Evolutionary conservation across 768 basidiomycete species (phyloP).

Genomic region (Tricholomella constricta): DNA sequence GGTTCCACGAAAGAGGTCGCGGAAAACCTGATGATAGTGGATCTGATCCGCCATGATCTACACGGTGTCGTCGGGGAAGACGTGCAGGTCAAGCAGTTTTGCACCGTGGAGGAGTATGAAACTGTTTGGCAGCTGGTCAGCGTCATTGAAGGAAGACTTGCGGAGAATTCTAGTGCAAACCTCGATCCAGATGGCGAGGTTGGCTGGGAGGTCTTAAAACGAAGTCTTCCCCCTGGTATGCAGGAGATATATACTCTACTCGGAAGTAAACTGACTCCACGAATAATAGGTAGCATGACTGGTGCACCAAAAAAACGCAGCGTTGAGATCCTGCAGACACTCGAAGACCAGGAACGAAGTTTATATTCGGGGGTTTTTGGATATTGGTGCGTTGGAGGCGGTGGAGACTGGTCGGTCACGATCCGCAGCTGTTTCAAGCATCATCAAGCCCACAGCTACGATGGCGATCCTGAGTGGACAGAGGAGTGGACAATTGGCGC

Average conservation of each 20-base stretch:
- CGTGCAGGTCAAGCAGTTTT: constrained; percentile 84
- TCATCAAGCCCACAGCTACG: background rate
- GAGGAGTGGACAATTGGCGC: constrained; percentile 84
- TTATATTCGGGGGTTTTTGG: constrained; percentile 94
- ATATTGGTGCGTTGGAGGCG: constrained; percentile 88
- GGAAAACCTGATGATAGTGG: constrained; percentile 98
- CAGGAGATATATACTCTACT: background rate
- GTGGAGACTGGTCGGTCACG: constrained; percentile 90
- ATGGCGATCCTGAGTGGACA: constrained; percentile 9
- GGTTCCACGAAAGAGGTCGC: constrained; percentile 88
- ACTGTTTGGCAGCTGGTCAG: constrained; percentile 96
- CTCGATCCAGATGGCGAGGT: constrained; percentile 48
- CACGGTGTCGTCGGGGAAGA: constrained; percentile 81
- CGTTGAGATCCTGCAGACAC: constrained; percentile 80
- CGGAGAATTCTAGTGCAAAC: constrained; percentile 27
- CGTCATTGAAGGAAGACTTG: constrained; percentile 77
- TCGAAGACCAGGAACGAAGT: constrained; percentile 73
- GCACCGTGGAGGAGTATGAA: constrained; percentile 87
- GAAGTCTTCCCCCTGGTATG: constrained; percentile 84
- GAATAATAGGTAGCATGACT: constrained; percentile 84
- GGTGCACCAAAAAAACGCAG: constrained; percentile 96
- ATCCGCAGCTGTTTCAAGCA: constrained; percentile 91
- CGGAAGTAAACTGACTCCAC: background rate
- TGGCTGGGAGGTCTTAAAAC: constrained; percentile 78
- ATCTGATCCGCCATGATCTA: constrained; percentile 92